Base-by-base conservation (phyloP, 352 stramenopile species). In the Phytophthora citricola region DNA sequence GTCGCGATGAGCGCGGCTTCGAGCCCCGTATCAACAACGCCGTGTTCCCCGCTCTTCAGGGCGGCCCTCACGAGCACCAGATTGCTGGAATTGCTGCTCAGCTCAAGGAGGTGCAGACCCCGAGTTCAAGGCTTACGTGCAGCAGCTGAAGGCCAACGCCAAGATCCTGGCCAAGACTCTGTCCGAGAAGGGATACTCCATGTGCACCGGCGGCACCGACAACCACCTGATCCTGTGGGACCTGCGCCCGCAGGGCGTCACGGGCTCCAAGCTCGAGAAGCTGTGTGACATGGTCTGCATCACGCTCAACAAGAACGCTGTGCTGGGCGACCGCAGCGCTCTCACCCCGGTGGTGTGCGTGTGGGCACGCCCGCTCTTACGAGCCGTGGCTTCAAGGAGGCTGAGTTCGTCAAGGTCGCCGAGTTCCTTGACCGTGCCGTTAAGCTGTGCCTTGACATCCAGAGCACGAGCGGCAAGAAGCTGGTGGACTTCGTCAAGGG, bases 221-320 rank as follows among this genome's bases (percentile, higher is more conserved):
- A 99, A 99, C 90, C 98, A 99, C 84, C 84, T 99, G 57, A 85
- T 99, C 34, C 79, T 99, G 26, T 99, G 97, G 97, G 97, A 99
- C 79, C 78, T 99, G 61, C 92, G 97, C 69, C 94, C 96, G 9
- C 68, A 94, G 63, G 92, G 90, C 51, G 81, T 99, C 41, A 99
- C 97, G 45, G 98, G 98, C 75, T 98, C 94, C 47, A 99, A 99
- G 87, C 92, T 99, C 32, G 97, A 99, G 84, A 99, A 98, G 78
- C 85, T 99, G 5, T 99, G 97, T 68, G 98, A 99, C 73, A 77
- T 95, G 43, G 95, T 97, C 11, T 93, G 92, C 77, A 99, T 99
- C 69, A 99, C 98, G 47, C 85, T 99, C 2, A 99, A 99, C 87
- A 99, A 99, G 87, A 99, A 99, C 81, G 97, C 97, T 17, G 93